These are phyloP conservation scores for Setaria viridis DNA, from an alignment of 202 grass and related monocot genomes.

Conservation along the genomic window DNA sequence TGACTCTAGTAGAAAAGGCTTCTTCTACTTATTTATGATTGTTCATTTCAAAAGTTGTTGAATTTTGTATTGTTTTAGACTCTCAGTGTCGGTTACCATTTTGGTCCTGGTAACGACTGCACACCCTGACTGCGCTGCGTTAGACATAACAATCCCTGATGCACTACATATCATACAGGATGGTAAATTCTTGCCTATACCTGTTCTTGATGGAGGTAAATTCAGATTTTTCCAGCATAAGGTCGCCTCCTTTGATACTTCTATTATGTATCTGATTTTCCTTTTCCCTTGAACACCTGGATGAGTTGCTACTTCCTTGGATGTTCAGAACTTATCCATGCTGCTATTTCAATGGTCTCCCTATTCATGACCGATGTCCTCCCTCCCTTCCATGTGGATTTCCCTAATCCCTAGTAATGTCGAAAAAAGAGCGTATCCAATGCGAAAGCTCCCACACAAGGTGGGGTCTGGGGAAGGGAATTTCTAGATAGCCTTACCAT, in stretches of 20 bases:
- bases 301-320: constrained; percentile 75
- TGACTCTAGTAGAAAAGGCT: constrained; percentile 91
- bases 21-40: constrained; percentile 11
- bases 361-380: neutral
- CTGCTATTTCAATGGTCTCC: constrained; percentile 73
- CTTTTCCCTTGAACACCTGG: constrained; percentile 50
- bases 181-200: constrained; percentile 89
- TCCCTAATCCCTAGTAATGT: neutral
- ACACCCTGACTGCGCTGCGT: constrained; percentile 65
- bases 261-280: constrained; percentile 8
- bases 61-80: constrained; percentile 25
- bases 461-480: too few relatives aligned
- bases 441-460: too few relatives aligned
- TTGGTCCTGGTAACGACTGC: constrained; percentile 75
- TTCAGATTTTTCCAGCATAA: constrained; percentile 15
- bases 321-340: constrained; percentile 90
- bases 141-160: constrained; percentile 32
- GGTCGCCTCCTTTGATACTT: constrained; percentile 25
- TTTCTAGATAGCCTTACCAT: too few relatives aligned
- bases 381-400: neutral
- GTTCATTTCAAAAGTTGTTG: constrained; percentile 30
- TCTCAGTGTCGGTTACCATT: constrained; percentile 31
- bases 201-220: constrained; percentile 84
- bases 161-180: neutral
- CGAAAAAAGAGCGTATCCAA: too few relatives aligned